These are phyloP conservation scores for Cicer cuneatum DNA, from an alignment of 306 rosid genomes.

Conservation along the genomic window DNA sequence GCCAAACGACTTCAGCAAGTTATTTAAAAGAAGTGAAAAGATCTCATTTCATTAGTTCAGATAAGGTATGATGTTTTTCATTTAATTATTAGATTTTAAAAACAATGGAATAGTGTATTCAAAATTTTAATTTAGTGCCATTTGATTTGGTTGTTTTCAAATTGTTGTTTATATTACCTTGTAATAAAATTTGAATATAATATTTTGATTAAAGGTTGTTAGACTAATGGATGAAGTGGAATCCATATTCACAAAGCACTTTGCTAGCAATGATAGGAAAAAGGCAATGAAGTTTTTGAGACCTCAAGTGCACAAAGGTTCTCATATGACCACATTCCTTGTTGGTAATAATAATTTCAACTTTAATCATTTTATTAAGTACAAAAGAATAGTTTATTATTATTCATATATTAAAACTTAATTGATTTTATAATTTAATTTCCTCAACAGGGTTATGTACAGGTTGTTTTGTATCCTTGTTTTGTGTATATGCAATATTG, in stretches of 20 bases:
- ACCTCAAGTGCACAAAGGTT: conserved; percentile 78
- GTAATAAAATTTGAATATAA: conserved; percentile 36
- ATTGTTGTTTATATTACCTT: conserved; percentile 21
- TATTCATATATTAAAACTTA: neutral
- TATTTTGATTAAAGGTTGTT: conserved; percentile 62
- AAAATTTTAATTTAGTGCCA: neutral
- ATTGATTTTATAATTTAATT: neutral
- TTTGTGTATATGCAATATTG: conserved; percentile 73
- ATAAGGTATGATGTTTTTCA: conserved; percentile 57
- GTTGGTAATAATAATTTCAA: conserved; percentile 69
- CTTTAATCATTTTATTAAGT: neutral
- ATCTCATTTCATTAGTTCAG: conserved; percentile 81
- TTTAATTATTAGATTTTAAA: neutral
- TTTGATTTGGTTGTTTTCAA: conserved; percentile 1
- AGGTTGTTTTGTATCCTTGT: conserved; percentile 86
- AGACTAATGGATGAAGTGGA: conserved; percentile 97
- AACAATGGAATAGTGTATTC: neutral
- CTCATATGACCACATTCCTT: conserved; percentile 92
- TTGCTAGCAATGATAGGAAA: conserved; percentile 85
- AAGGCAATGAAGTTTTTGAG: conserved; percentile 90
- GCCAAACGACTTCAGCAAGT: conserved; percentile 69
- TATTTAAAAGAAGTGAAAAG: conserved; percentile 81
- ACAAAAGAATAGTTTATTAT: neutral
- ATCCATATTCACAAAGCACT: conserved; percentile 87
- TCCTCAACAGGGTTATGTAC: conserved; percentile 76